phyloP scores from a whole-genome alignment of 2,329 filamentous ascomycete genomes.

The Fusarium decemcellulare region DNA sequence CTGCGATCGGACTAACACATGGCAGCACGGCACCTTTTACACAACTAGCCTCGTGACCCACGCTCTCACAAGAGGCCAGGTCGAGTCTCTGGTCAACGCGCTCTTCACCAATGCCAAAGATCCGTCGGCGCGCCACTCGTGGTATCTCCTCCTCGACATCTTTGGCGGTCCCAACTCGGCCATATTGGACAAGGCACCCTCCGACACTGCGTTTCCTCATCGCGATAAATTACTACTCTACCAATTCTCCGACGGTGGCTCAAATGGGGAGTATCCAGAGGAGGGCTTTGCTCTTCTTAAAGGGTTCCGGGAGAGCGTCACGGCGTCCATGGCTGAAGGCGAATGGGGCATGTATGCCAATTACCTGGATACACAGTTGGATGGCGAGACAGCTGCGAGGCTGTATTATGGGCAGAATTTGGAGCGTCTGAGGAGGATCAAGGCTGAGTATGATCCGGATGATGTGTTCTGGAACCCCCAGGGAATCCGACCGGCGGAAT shows the following conservation, averaged over 20 bases:
- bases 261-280: constrained; percentile 47
- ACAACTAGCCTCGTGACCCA: constrained; percentile 49
- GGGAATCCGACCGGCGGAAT: constrained; percentile 34
- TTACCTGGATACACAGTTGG: constrained; percentile 56
- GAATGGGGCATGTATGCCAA: constrained; percentile 59
- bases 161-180: constrained; percentile 54
- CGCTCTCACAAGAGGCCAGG: constrained; percentile 39
- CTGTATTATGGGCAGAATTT: constrained; percentile 57
- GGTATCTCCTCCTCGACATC: constrained; percentile 48
- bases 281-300: constrained; percentile 53
- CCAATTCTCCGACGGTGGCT: constrained; percentile 62
- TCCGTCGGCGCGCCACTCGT: constrained; percentile 22
- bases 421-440: constrained; percentile 51
- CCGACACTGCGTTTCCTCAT: constrained; percentile 55
- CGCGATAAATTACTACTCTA: constrained; percentile 64
- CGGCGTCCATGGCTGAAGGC: constrained; percentile 42
- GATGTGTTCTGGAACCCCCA: constrained; percentile 60
- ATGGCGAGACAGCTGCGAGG: constrained; percentile 49
- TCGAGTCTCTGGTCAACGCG: constrained; percentile 37
- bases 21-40: constrained; percentile 49
- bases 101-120: constrained; percentile 40
- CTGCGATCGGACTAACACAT: constrained; percentile 2
- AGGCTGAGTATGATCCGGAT: constrained; percentile 53
- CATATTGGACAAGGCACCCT: constrained; percentile 46
- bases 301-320: constrained; percentile 53